A percentile compares a stretch with the other conserved stretches of the same genome.
Evolutionary conservation across 148 eudicot genomes (phyloP).

Genomic region (Fagopyrum esculentum): DNA sequence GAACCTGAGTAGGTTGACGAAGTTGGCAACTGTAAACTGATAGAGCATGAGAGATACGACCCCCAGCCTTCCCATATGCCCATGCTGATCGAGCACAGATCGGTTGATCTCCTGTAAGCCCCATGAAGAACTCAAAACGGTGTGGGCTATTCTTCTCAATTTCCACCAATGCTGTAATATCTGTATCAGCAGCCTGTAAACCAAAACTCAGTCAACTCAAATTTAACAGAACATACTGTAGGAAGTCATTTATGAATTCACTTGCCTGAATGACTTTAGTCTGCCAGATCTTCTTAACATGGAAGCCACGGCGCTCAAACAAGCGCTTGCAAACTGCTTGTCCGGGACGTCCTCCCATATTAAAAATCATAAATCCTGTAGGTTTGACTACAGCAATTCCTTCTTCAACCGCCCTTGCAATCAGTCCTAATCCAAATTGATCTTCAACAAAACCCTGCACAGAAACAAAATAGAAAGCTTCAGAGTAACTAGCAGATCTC

Average conservation of each 20-base stretch:
- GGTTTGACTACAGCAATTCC: conserved; percentile 94
- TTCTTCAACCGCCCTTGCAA: conserved; percentile 97
- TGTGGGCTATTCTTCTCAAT: conserved; percentile 95
- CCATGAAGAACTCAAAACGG: conserved; percentile 99
- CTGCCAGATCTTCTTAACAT: conserved; percentile 89
- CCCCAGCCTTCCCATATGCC: conserved; percentile 97
- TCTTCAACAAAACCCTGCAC: conserved; percentile 93
- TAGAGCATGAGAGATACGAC: conserved; percentile 91
- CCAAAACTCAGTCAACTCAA: conserved; percentile 17
- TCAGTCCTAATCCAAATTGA: conserved; percentile 93
- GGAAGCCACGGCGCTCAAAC: conserved; percentile 95
- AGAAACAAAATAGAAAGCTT: background rate
- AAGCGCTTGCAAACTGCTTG: conserved; percentile 95
- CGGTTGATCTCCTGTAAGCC: conserved; percentile 87
- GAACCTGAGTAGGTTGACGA: conserved; percentile 86
- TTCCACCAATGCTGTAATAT: conserved; percentile 90
- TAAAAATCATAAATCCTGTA: conserved; percentile 84
- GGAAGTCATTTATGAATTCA: background rate
- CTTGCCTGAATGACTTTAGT: conserved; percentile 90
- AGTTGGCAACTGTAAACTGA: conserved; percentile 93
- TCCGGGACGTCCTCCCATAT: conserved; percentile 99
- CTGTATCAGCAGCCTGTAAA: conserved; percentile 92
- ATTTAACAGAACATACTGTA: background rate
- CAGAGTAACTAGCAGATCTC: background rate
- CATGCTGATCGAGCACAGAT: conserved; percentile 99